phyloP scores from a whole-genome alignment of 2,329 filamentous ascomycete genomes.

The Myriosclerotinia scirpicola region DNA sequence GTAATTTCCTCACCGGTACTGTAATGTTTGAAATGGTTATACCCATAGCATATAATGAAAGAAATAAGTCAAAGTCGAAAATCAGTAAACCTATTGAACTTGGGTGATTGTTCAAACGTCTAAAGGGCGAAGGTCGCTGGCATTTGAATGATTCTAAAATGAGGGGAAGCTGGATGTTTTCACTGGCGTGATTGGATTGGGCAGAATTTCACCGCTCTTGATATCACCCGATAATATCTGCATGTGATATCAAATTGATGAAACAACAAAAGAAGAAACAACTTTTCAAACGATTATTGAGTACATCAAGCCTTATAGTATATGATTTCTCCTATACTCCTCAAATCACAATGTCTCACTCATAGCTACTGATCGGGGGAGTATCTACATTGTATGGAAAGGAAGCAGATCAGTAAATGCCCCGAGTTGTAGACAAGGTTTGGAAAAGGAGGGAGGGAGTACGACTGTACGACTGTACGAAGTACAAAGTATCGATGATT shows the following conservation, averaged over 20 bases:
- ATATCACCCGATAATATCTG: background rate
- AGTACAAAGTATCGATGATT: too few relatives aligned
- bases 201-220: constrained; percentile 14
- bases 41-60: constrained; percentile 12
- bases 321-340: background rate
- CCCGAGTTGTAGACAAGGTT: background rate
- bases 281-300: background rate
- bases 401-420: background rate
- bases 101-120: background rate
- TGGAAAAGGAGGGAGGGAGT: background rate
- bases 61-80: background rate
- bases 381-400: background rate
- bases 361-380: too few relatives aligned
- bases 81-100: background rate
- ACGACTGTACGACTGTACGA: background rate
- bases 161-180: constrained; percentile 13
- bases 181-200: constrained; percentile 3
- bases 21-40: background rate
- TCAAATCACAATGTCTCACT: background rate
- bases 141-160: background rate
- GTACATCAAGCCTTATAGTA: background rate
- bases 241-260: too few relatives aligned
- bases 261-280: too few relatives aligned
- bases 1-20: background rate
- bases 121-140: background rate